phyloP scores from a whole-genome alignment of 768 basidiomycete species.

The Leccinum boreale region DNA sequence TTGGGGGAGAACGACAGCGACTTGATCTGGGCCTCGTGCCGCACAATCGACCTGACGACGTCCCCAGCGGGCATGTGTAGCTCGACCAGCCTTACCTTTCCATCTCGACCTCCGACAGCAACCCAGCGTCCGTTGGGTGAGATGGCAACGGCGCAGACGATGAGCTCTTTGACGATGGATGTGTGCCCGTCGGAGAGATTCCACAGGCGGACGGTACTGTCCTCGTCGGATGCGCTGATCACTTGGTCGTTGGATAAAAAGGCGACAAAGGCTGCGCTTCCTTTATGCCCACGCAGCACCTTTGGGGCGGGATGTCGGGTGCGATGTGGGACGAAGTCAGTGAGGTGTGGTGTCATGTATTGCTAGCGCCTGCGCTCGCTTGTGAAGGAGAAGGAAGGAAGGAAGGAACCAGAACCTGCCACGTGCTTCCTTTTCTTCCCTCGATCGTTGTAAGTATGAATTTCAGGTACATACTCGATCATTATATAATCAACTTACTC shows the following conservation, averaged over 20 bases:
- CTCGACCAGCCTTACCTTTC: constrained; percentile 10
- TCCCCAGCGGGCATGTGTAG: neutral
- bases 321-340: neutral
- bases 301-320: neutral
- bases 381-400: neutral
- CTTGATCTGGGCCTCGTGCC: neutral
- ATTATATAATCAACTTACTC: neutral
- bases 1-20: constrained; percentile 21
- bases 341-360: constrained; percentile 5
- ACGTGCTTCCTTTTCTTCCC: neutral
- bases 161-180: constrained; percentile 3
- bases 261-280: constrained; percentile 13
- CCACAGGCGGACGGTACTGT: constrained; percentile 19
- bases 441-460: neutral
- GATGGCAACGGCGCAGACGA: neutral
- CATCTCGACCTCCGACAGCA: constrained; percentile 17
- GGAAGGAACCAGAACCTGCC: neutral
- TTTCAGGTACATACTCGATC: neutral
- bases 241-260: constrained; percentile 14
- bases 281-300: constrained; percentile 12
- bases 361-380: neutral
- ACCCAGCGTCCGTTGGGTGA: constrained; percentile 14
- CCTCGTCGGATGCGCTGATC: constrained; percentile 19
- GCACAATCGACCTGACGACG: neutral
- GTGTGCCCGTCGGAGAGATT: constrained; percentile 1